Evolutionary conservation across 176 grass and related monocot species (phyloP), one percentile per base, ranked within the genome.

Genomic region (Zoysia pacifica): DNA sequence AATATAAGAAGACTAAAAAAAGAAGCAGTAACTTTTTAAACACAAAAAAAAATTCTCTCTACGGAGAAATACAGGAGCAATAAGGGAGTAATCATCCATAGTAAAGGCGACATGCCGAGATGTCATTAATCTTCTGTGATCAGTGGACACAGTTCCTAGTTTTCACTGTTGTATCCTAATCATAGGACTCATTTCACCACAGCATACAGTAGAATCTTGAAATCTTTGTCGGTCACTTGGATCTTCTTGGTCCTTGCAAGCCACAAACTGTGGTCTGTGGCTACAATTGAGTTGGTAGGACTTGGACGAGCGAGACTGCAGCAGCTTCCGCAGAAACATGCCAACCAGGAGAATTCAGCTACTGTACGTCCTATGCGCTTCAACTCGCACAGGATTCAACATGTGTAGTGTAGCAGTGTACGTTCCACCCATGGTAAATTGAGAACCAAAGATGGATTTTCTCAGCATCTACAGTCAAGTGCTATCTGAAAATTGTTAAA

Each of bases 231-330:
- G 14, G 11, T 74, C 36, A 18, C 44, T 1, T 28, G 65, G 43
- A 81, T 74, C 52, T 48, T 75, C 6, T 50, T 79, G 50, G 6
- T 50, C 63, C 78, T 69, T 65, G 47, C 83, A 66, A 4, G 73
- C 10, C 46, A 51, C 19, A 44, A 0, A 41, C 76, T 48, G 61
- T 85, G 20, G 11, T 13, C 76, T 48, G 61, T 85, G 20, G 11
- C n/a, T 45, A 48, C 40, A 55, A n/a, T 6, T 54, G 47, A 16
- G 37, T 85, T 35, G 13, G 47, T 47, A 71, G 52, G 71, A 39
- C 14, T 12, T 37, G 50, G 4, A 75, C 6, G 1, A 11, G 53
- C 35, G 8, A 3, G 48, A 16, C 18, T 37, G 7, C 80, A 65
- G 39, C 38, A 46, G 16, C n/a, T 37, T 5, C 60, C 18, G 38